A percentile compares a stretch with the other conserved stretches of the same genome.
Evolutionary conservation across 257 asterid species (phyloP).

Genomic region (Lantana camara): DNA sequence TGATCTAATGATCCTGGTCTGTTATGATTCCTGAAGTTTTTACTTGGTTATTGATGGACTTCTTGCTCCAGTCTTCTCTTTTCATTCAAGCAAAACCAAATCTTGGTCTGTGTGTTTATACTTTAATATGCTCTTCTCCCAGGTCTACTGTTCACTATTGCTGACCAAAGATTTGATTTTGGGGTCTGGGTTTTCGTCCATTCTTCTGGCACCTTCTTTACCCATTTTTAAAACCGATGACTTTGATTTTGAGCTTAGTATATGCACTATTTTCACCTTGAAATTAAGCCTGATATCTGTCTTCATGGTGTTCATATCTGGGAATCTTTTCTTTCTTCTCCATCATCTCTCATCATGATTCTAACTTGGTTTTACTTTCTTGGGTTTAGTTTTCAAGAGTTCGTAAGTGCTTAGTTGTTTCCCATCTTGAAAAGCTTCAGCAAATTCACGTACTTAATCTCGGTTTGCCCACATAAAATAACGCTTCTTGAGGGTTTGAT

Average conservation of each 20-base stretch:
- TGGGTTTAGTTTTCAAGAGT: slow-evolving; percentile 27
- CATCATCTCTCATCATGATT: slow-evolving; percentile 2
- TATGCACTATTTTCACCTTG: not conserved
- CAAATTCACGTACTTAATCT: slow-evolving; percentile 35
- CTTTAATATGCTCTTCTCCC: slow-evolving; percentile 21
- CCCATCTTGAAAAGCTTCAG: slow-evolving; percentile 40
- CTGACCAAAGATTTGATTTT: slow-evolving; percentile 43
- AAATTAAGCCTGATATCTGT: not conserved
- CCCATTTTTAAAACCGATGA: slow-evolving; percentile 13
- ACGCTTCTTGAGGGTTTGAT: slow-evolving; percentile 44
- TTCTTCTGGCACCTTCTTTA: not conserved
- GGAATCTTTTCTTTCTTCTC: slow-evolving; percentile 31
- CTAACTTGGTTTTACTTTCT: slow-evolving; percentile 22
- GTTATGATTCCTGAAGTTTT: slow-evolving; percentile 6
- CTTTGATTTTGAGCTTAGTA: slow-evolving; percentile 26
- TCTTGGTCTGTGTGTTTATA: slow-evolving; percentile 35
- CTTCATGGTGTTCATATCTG: not conserved
- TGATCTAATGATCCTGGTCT: not conserved
- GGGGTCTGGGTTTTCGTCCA: slow-evolving; percentile 33
- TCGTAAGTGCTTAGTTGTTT: slow-evolving; percentile 39
- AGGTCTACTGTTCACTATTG: slow-evolving; percentile 43
- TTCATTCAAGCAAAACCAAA: slow-evolving; percentile 30
- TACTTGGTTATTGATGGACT: slow-evolving; percentile 8
- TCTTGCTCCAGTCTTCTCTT: slow-evolving; percentile 8
- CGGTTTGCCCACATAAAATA: slow-evolving; percentile 68